Evolutionary conservation across 2,329 filamentous ascomycete genomes (phyloP), one percentile per base, ranked within the genome.

Genomic region (Tolypocladium paradoxum): DNA sequence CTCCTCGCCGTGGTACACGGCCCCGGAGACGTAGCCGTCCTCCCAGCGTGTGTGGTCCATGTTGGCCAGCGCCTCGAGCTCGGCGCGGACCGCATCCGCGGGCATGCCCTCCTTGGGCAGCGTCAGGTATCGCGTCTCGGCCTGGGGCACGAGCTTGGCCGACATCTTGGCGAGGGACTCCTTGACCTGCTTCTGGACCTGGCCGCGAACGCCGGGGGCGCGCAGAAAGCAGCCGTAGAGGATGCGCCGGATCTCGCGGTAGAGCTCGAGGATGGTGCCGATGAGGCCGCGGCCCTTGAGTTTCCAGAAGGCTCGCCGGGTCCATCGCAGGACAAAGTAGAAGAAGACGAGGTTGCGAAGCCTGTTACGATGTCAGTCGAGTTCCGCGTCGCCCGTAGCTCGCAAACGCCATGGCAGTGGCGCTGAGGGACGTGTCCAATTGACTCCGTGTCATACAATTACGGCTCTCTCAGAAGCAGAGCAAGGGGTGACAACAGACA

Each of bases 31-130:
- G 58, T 83, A 85, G 9, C 93, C 93, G 68, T 97, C 92, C 71
- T 99, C 93, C 93, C 93, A 99, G 58, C 87, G 82, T 2, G 91
- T 96, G 71, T 97, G 93, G 63, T 96, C 86, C 87, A 99, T 88
- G 49, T 78, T 83, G 18, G 85, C 84, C 60, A 99, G 76, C 60
- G 83, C 81, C 55, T 85, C 81, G 56, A 99, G 79, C 75, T 96
- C 92, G 55, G 82, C 81, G 61, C 84, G 82, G 43, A 99, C 80
- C 57, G 84, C 82, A 20, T 96, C 90, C 43, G 85, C 77, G 29
- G 81, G 78, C 85, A 91, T 88, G 66, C 91, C 92, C 65, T 92
- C 83, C 67, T 86, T 86, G 5, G 93, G 93, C 18, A 99, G 76
- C 6, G 79, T 76, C 29, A 89, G 76, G 69, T 93, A 87, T 58